Base-by-base conservation (phyloP, 768 basidiomycete genomes). In the Mycena chlorophos region DNA sequence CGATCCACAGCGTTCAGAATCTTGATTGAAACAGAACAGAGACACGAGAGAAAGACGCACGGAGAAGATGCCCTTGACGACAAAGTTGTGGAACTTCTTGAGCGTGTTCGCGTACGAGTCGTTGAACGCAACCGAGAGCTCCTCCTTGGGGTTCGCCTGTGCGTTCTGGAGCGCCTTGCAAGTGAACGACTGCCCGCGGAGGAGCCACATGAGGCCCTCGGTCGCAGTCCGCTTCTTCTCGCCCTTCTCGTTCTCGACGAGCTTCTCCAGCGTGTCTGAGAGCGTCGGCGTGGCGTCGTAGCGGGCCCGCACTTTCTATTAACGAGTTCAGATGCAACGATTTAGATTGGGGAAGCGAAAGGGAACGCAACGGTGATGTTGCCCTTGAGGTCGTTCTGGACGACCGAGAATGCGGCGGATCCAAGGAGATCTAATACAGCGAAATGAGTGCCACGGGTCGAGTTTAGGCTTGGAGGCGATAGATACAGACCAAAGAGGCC, bases 401-500 rank as follows among this genome's bases (percentile, higher is more conserved):
- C 97, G 31, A 87, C 77, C 1, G 74, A 63, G 70, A 99, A 98
- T 2, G 95, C 91, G 10, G 87, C 71, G 49, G 88, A 90, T 62
- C 91, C 93, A 51, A 97, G 84, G 25, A 94, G 76, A 78, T 93
- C 94, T 96, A 62, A 22, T 45, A 45, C 14, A 51, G 34, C n/a
- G 31, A 23, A 20, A 45, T 25, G 34, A 40, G 25, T 28, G 30
- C 16, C n/a, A 6, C 39, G 39, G 6, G 39, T 20, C 13, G 10
- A 19, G 39, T 40, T 12, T 19, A 20, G 22, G 25, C 54, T 25
- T 46, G 69, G 83, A 34, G 8, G 31, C 31, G 6, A 55, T 62
- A n/a, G n/a, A n/a, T n/a, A n/a, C n/a, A n/a, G n/a, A 97, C 96
- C 93, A 69, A 99, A 97, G 64, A 98, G 75, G 54, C 87, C 86